Percentiles rank a stretch among this genome's conserved stretches.
phyloP scores from a whole-genome alignment of 2,329 filamentous ascomycete species.

The Hymenoscyphus albidus region DNA sequence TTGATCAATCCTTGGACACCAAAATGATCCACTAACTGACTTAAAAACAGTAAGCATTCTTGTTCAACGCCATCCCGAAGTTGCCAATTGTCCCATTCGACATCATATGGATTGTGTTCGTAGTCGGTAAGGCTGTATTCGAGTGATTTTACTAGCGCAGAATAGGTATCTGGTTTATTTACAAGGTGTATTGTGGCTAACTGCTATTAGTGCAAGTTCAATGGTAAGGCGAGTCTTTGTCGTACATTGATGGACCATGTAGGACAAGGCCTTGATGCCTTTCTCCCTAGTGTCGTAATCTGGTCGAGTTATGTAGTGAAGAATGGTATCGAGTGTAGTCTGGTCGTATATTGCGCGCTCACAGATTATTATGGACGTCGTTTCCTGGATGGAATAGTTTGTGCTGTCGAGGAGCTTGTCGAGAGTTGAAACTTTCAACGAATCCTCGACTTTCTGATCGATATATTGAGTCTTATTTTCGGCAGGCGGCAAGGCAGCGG shows the following conservation, averaged over 20 bases:
- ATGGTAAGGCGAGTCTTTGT: background rate
- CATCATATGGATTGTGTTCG: conserved; percentile 50
- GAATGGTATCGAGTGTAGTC: conserved; percentile 46
- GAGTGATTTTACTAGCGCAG: conserved; percentile 57
- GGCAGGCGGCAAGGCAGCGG: conserved; percentile 61
- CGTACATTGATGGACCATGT: conserved; percentile 50
- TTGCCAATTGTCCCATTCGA: conserved; percentile 59
- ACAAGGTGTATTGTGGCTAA: conserved; percentile 25
- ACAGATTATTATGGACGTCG: conserved; percentile 57
- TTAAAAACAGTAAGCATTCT: conserved; percentile 54
- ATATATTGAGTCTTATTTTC: conserved; percentile 69
- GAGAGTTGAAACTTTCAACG: conserved; percentile 62
- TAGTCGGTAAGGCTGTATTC: conserved; percentile 52
- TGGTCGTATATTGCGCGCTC: conserved; percentile 57
- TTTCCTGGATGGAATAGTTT: conserved; percentile 68
- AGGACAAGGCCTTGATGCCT: conserved; percentile 52
- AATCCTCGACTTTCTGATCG: conserved; percentile 71
- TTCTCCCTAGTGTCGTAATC: conserved; percentile 56
- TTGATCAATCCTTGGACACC: conserved; percentile 54
- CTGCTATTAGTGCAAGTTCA: conserved; percentile 27
- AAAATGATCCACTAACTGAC: conserved; percentile 51
- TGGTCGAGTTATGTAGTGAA: conserved; percentile 56
- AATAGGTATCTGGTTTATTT: conserved; percentile 31
- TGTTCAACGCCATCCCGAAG: conserved; percentile 60
- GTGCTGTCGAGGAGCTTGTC: conserved; percentile 65